Base-by-base conservation (phyloP, 768 basidiomycete genomes). In the Tubosaeta sp. region DNA sequence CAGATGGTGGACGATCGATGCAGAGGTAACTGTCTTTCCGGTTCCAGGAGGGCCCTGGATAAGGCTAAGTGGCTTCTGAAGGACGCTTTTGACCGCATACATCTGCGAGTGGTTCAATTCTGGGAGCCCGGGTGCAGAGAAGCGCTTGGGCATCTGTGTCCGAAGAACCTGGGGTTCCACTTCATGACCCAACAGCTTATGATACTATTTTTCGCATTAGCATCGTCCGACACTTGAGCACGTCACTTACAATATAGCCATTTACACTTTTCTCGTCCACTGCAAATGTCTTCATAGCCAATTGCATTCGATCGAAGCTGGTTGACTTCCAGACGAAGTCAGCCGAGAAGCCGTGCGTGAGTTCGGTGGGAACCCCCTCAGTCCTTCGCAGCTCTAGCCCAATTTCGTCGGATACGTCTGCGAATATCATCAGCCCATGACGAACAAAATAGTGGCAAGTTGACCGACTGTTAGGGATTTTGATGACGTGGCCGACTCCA, bases 241-340 rank as follows among this genome's bases (percentile, higher is more conserved):
- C 31, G 22, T 9, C n/a, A 73, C 90, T 69, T 68, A 93, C 91
- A 53, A 99, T 99, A 58, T 97, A 99, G 11, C 95, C 96, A 64
- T 91, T 94, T 59, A 99, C 96, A 66, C 94, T 96, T 77, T 97
- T 96, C 71, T 99, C 96, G 60, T 99, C 96, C 16, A 99, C 89
- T 8, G 96, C 96, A 65, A 99, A 99, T 1, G 94, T 98, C 79
- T 97, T 98, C 95, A 99, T 98, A 0, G 96, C 95, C 30, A 93
- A 79, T 66, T 99, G 96, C 96, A 99, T 99, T 44, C 96, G 80
- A 68, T 99, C 96, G 62, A 99, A 99, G 69, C 95, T 98, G 1
- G 96, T 99, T 5, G 94, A 94, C 71, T 99, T 99, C 96, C 96
- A 99, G 5, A 99, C 95, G 63, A 98, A 99, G 68, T 99, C 96